These are phyloP conservation scores for Debaryomyces nepalensis DNA, from an alignment of 1,139 yeast species.

Conservation along the genomic window DNA sequence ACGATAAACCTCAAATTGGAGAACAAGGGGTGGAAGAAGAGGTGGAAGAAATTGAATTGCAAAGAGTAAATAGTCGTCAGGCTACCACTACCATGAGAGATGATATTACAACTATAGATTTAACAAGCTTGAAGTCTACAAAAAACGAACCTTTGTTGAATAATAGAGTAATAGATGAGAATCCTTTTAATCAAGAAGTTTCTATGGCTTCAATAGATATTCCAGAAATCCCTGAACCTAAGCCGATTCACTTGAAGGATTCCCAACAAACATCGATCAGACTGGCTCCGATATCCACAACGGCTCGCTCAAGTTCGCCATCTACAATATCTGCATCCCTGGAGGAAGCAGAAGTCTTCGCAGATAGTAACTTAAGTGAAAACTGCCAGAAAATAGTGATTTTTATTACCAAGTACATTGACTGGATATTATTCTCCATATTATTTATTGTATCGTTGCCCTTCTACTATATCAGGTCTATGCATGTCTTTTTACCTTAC, in stretches of 20 bases:
- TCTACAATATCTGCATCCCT: constrained; percentile 1
- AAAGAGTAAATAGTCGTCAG: constrained; percentile 4
- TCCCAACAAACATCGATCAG: constrained; percentile 6
- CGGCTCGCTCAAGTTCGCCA: constrained; percentile 4
- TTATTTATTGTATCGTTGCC: constrained; percentile 61
- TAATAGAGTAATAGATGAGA: constrained; percentile 18
- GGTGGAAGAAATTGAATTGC: constrained; percentile 25
- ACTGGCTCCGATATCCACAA: neutral
- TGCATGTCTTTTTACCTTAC: constrained; percentile 62
- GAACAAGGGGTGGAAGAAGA: constrained; percentile 3
- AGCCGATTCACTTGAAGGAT: constrained; percentile 23
- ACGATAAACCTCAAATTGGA: constrained; percentile 14
- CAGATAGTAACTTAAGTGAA: constrained; percentile 16
- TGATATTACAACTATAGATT: constrained; percentile 45
- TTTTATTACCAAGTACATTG: constrained; percentile 52
- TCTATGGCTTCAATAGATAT: constrained; percentile 9
- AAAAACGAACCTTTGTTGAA: constrained; percentile 19
- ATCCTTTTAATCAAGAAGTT: constrained; percentile 21
- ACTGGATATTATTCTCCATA: constrained; percentile 54
- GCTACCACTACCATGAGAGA: constrained; percentile 36
- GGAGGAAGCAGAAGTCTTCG: neutral
- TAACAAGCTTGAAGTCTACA: constrained; percentile 25
- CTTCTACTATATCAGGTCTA: constrained; percentile 48
- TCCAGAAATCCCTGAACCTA: constrained; percentile 23
- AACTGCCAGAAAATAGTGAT: constrained; percentile 35